A percentile compares a stretch with the other conserved stretches of the same genome.
These are phyloP conservation scores for Hemerocallis citrina DNA, from an alignment of 106 monocot species.

Conservation along the genomic window DNA sequence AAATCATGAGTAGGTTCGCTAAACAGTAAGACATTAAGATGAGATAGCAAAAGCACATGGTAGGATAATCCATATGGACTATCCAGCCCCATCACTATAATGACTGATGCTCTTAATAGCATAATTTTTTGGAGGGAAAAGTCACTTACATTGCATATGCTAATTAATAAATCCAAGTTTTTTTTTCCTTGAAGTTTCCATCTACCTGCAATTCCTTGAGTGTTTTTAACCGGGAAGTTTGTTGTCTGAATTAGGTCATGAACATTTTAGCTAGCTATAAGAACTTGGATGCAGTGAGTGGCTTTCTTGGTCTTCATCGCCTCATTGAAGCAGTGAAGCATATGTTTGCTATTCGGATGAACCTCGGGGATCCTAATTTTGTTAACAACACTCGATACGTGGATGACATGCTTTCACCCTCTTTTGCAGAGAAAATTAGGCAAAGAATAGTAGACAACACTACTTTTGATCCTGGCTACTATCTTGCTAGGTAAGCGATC, in stretches of 20 bases:
- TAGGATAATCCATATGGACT: no score
- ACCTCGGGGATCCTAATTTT: slow-evolving; percentile 59
- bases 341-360: slow-evolving; percentile 55
- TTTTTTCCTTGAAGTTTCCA: no score
- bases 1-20: no score
- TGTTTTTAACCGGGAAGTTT: neutral
- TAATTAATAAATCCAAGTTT: no score
- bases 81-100: no score
- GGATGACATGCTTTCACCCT: slow-evolving; percentile 39
- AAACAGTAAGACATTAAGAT: no score
- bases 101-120: no score
- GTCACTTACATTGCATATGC: no score
- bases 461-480: slow-evolving; percentile 48
- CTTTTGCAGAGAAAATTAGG: slow-evolving; percentile 37
- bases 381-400: slow-evolving; percentile 26
- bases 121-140: no score
- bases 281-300: slow-evolving; percentile 18
- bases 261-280: slow-evolving; percentile 51
- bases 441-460: slow-evolving; percentile 47
- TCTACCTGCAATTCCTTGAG: no score
- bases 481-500: slow-evolving; percentile 40
- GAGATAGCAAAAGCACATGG: no score
- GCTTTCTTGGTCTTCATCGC: slow-evolving; percentile 45
- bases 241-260: slow-evolving; percentile 29
- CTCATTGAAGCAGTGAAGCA: slow-evolving; percentile 54